Conservation (phyloP, 306 rosid genomes). For the Trifolium dubium region DNA sequence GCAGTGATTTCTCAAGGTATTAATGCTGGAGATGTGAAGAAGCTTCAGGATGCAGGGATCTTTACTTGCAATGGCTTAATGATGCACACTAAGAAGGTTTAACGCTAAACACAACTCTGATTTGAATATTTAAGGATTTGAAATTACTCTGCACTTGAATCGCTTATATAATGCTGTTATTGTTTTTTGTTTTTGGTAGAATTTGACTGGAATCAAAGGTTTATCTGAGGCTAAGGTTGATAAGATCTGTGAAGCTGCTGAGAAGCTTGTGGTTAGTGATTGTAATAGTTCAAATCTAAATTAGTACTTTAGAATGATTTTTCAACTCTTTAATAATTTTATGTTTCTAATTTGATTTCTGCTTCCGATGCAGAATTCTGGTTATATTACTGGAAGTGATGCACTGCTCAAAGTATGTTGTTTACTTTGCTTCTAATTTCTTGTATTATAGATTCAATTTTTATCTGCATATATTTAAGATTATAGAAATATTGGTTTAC, state of each 20-base stretch:
- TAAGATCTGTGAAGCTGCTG: constrained; percentile 97
- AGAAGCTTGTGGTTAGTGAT: constrained; percentile 83
- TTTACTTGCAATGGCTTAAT: constrained; percentile 95
- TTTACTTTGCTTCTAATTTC: constrained; percentile 41
- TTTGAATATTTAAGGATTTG: constrained; percentile 10
- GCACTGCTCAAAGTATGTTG: constrained; percentile 71
- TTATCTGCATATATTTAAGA: constrained; percentile 9
- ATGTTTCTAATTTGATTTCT: constrained; percentile 1
- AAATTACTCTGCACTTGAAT: constrained; percentile 5
- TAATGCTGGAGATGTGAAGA: constrained; percentile 97
- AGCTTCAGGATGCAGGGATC: constrained; percentile 98
- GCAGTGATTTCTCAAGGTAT: constrained; percentile 95
- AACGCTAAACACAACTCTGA: constrained; percentile 12
- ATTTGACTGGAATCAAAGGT: constrained; percentile 94
- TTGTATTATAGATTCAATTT: constrained; percentile 33
- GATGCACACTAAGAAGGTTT: constrained; percentile 98
- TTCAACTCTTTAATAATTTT: constrained; percentile 15
- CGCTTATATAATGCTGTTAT: constrained; percentile 5
- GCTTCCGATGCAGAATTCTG: constrained; percentile 67
- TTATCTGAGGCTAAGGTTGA: constrained; percentile 96
- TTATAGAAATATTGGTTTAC: neutral
- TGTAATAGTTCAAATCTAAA: constrained; percentile 23
- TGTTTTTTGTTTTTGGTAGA: constrained; percentile 46
- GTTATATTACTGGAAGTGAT: constrained; percentile 94
- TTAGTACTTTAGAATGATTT: neutral